Evolutionary conservation across 495 filamentous ascomycete genomes (phyloP), one percentile per base, ranked within the genome.

Genomic region (Podospora pseudoanserina): DNA sequence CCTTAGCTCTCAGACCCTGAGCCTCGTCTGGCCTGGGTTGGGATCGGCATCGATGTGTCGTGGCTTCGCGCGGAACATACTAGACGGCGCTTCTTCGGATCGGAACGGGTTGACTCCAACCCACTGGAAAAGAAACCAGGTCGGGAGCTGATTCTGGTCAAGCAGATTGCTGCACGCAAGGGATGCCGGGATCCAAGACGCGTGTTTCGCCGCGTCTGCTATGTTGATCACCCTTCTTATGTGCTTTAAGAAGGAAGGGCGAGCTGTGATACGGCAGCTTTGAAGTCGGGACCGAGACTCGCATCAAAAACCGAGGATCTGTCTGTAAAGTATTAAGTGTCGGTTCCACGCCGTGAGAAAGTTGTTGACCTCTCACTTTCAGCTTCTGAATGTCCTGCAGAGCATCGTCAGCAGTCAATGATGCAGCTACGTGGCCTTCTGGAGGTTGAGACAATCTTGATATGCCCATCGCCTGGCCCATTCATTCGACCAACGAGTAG

Each of bases 281-380:
- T 30, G 60, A 11, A 60, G 64, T 70, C 68, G 65, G 68, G 68
- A 70, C 65, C 65, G 68, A 70, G 55, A 53, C 20, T n/a, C 16
- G n/a, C 18, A 44, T 63, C 11, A 2, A 60, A 54, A 27, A 44
- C 68, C 68, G 64, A 63, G 15, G 11, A 6, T 0, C 58, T 60
- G 34, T 39, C 34, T 39, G 34, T 39, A 39, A 11, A 6, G 34
- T 49, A 49, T 49, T 49, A 49, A 49, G 7, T 18, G 9, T 16
- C 39, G 18, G 15, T 11, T 49, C 7, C 39, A 49, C 9, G 39
- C 39, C 13, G 39, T 11, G 39, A 49, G 13, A 16, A 3, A 16
- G 5, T 49, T 49, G 39, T 49, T 49, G 39, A 49, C 1, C 4
- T 32, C 39, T 11, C 9, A 3, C 9, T 49, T 49, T 18, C 39